phyloP scores from a whole-genome alignment of 2,329 filamentous ascomycete species.

The Epichloe sp. region DNA sequence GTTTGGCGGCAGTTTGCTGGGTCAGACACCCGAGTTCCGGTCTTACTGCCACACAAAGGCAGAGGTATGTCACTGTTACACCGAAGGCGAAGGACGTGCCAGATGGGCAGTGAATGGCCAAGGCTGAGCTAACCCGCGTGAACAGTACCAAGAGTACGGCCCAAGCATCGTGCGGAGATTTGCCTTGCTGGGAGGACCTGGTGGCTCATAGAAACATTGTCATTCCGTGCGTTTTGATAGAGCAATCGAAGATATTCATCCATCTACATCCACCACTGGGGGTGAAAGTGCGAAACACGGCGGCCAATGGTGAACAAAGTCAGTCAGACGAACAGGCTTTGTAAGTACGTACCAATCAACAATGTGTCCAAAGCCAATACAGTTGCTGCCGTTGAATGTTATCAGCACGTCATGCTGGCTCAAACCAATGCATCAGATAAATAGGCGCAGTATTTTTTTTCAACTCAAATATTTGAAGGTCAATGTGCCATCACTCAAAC shows the following conservation, averaged over 20 bases:
- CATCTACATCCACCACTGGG: too few species aligned
- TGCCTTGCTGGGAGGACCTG: constrained; percentile 82
- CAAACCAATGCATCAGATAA: too few species aligned
- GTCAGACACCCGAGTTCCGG: constrained; percentile 94
- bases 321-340: too few species aligned
- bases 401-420: too few species aligned
- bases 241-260: background rate
- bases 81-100: background rate
- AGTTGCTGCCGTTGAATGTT: too few species aligned
- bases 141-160: constrained; percentile 88
- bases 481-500: too few species aligned
- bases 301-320: too few species aligned
- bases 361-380: too few species aligned
- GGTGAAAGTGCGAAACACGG: too few species aligned
- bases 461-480: too few species aligned
- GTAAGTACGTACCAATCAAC: too few species aligned
- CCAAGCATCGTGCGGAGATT: constrained; percentile 93
- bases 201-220: constrained; percentile 46
- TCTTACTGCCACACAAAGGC: constrained; percentile 97
- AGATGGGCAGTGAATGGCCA: background rate
- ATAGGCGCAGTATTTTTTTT: too few species aligned
- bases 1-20: constrained; percentile 94
- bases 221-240: background rate
- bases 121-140: constrained; percentile 11
- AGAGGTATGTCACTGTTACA: constrained; percentile 35